phyloP scores from a whole-genome alignment of 2,329 filamentous ascomycete genomes.

The Fusarium coffeatum region DNA sequence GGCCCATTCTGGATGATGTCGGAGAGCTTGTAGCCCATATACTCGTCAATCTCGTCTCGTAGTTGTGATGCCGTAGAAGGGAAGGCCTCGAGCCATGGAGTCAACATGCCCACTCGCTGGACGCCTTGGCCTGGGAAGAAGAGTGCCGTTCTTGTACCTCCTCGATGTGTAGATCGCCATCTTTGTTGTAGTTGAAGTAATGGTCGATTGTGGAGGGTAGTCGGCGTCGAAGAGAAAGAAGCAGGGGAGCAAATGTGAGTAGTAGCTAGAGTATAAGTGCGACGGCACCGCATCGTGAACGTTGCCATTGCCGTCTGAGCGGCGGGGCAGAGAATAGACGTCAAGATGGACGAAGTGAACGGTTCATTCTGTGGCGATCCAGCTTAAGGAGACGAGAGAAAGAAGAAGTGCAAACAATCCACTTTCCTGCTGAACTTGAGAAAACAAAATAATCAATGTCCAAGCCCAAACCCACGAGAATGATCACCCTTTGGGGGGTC shows the following conservation, averaged over 20 bases:
- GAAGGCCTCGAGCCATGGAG: conserved; percentile 87
- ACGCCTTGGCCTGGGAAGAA: conserved; percentile 84
- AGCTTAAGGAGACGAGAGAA: background rate
- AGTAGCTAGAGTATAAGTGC: conserved; percentile 33
- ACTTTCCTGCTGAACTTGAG: background rate
- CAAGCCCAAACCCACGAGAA: conserved; percentile 17
- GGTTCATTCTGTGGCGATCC: conserved; percentile 35
- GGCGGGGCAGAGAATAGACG: conserved; percentile 37
- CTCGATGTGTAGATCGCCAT: conserved; percentile 50
- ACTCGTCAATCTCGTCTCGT: conserved; percentile 85
- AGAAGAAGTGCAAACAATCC: background rate
- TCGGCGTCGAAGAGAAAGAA: background rate
- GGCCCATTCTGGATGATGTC: conserved; percentile 83
- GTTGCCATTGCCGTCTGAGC: conserved; percentile 49
- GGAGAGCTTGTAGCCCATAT: conserved; percentile 79
- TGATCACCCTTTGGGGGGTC: conserved; percentile 36
- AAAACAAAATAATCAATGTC: conserved; percentile 1
- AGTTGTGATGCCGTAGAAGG: conserved; percentile 80
- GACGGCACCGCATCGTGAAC: conserved; percentile 45
- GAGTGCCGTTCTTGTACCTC: conserved; percentile 64
- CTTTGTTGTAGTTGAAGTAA: conserved; percentile 31
- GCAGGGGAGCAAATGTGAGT: conserved; percentile 11
- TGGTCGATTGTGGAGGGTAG: conserved; percentile 11
- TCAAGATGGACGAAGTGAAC: conserved; percentile 39
- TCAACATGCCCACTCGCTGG: conserved; percentile 88